Conservation (phyloP, 2,329 filamentous ascomycete genomes). For the Penicillium italicum region DNA sequence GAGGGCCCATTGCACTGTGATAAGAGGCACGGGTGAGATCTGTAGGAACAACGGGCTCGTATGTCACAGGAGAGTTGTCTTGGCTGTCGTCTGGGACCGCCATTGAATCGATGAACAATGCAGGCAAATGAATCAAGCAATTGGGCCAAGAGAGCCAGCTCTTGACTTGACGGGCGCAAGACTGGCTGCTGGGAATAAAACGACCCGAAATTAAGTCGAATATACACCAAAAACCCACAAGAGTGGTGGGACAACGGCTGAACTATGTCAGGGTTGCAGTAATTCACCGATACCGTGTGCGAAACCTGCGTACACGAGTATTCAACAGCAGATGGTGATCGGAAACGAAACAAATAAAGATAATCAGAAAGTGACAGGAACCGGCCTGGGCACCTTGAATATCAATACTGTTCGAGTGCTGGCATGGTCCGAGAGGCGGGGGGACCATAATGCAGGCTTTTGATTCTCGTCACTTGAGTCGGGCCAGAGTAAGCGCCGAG, state of each 20-base stretch:
- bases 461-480: conserved; percentile 20
- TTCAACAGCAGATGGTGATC: conserved; percentile 20
- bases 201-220: conserved; percentile 10
- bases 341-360: conserved; percentile 16
- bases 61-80: conserved; percentile 30
- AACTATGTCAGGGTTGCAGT: conserved; percentile 14
- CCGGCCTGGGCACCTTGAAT: conserved; percentile 26
- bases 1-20: conserved; percentile 29
- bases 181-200: not conserved
- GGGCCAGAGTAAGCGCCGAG: conserved; percentile 33
- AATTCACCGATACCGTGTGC: conserved; percentile 24
- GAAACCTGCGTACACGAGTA: conserved; percentile 33
- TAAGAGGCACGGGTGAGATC: conserved; percentile 37
- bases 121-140: conserved; percentile 9
- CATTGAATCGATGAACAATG: conserved; percentile 20
- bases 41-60: conserved; percentile 38
- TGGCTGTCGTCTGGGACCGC: conserved; percentile 24
- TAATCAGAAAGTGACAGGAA: conserved; percentile 6
- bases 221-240: conserved; percentile 10
- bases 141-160: conserved; percentile 37
- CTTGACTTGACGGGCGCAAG: conserved; percentile 17
- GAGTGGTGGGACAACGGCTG: conserved; percentile 18
- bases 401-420: conserved; percentile 27
- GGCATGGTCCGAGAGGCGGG: conserved; percentile 20
- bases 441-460: conserved; percentile 20